Evolutionary conservation across 257 asterid species (phyloP), one percentile per base, ranked within the genome.

Genomic region (Nicotiana knightiana): DNA sequence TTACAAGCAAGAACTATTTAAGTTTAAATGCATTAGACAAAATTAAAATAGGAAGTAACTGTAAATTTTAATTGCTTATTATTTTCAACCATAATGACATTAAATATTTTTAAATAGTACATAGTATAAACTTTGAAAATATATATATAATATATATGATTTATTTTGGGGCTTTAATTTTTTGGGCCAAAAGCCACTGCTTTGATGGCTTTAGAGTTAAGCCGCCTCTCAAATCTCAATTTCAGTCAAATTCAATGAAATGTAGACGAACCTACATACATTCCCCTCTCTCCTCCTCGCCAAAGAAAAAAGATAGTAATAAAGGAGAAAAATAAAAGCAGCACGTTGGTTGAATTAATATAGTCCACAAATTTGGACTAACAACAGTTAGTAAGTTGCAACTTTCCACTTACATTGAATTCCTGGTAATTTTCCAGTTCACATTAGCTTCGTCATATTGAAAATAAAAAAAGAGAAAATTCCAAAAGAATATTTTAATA

Each of bases 331-430:
- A 39, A 18, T 35, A 68, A n/a, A 37, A 24, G 55, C 12, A 11
- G 39, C 77, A n/a, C 57, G 58, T 68, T 68, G 33, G 33, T 68
- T 9, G 77, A 24, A 12, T 43, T 33, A 9, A 68, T 68, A n/a
- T 46, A 46, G 78, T 71, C 78, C 78, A 46, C 59, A 21, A 46
- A 21, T 71, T 43, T 71, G 59, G 78, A 71, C 78, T 46, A 11
- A 71, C 59, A 71, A 71, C 10, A 71, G 78, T 71, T 39, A 43
- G 59, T 43, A 24, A 21, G 78, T 71, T 43, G 59, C 59, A 71
- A 71, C 59, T 71, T 71, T 71, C 78, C 78, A 21, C 59, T 21
- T 71, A 71, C 59, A 71, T 71, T 71, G 37, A 71, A 70, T 21
- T 43, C 5, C 37, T 70, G 11, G 58, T 43, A 43, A 39, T n/a